Conservation (phyloP, 1,139 yeast genomes). For the Debaryomyces subglobosus region DNA sequence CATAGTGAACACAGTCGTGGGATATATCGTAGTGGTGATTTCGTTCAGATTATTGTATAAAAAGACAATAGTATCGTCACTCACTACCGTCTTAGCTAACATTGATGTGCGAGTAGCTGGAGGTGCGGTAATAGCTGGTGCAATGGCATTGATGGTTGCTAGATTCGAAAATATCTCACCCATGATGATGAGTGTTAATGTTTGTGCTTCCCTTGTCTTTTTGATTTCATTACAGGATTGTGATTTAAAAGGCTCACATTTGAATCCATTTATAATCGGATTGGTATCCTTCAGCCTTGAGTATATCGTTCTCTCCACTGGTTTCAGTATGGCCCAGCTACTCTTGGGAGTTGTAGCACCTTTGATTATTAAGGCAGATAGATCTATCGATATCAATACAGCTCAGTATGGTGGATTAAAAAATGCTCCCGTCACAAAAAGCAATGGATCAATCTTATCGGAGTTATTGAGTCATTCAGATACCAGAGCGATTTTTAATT, state of each 20-base stretch:
- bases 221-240: constrained; percentile 30
- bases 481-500: constrained; percentile 87
- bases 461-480: constrained; percentile 65
- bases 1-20: constrained; percentile 16
- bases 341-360: constrained; percentile 21
- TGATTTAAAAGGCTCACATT: constrained; percentile 20
- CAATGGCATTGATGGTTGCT: constrained; percentile 11
- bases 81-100: neutral
- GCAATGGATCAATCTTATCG: constrained; percentile 22
- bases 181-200: constrained; percentile 28
- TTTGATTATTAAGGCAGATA: constrained; percentile 21
- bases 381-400: constrained; percentile 11
- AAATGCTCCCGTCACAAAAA: constrained; percentile 4
- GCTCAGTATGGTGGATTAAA: neutral
- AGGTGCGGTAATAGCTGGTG: constrained; percentile 7
- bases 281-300: constrained; percentile 23
- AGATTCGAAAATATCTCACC: constrained; percentile 12
- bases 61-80: constrained; percentile 11
- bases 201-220: constrained; percentile 27
- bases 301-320: constrained; percentile 23
- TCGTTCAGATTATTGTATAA: constrained; percentile 21
- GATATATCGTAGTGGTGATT: constrained; percentile 21
- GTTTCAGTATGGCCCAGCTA: constrained; percentile 3
- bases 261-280: constrained; percentile 24
- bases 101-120: constrained; percentile 10